Evolutionary conservation across 768 basidiomycete genomes (phyloP), one percentile per base, ranked within the genome.

Genomic region (Pleurotus tuoliensis): DNA sequence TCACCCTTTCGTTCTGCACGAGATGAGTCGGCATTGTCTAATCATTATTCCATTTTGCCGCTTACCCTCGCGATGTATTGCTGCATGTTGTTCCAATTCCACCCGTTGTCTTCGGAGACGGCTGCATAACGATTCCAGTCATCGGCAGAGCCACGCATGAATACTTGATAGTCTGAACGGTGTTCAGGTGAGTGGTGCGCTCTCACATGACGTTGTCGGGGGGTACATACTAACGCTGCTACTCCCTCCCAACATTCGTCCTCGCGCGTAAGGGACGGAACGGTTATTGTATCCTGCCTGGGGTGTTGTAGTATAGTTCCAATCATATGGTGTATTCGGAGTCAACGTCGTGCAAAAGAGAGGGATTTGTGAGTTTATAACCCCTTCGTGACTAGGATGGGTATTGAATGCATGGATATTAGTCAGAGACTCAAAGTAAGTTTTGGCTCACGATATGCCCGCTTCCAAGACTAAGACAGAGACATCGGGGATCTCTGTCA

Each of bases 1-100:
- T 66, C 30, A 71, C 64, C 48, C 68, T 68, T 61, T 77, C 76
- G 61, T 71, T 70, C 74, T 76, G 39, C 37, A 59, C 40, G 3
- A 9, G 30, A 34, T 34, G 30, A 34, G 30, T 34, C 11, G 30
- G 1, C 30, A 34, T 11, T 34, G 2, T 34, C 11, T 34, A 11
- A 11, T 34, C 3, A 34, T 9, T 4, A 11, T 34, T 9, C 3
- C 2, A 13, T 44, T 11, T 44, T n/a, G 39, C 3, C 24, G 27
- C 2, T 1, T 51, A 44, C 41, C 20, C 41, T n/a, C 41, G 20
- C 20, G 41, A 62, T 61, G 30, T 65, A 69, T 4, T 61, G 60
- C 25, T 62, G 47, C 39, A 69, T 37, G n/a, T 24, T 55, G 12
- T 68, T 56, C 69, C 69, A 71, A 7, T 61, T 62, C 69, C 69